Evolutionary conservation across 2,329 filamentous ascomycete species (phyloP).

Genomic region (Neophaeococcomyces aloes): DNA sequence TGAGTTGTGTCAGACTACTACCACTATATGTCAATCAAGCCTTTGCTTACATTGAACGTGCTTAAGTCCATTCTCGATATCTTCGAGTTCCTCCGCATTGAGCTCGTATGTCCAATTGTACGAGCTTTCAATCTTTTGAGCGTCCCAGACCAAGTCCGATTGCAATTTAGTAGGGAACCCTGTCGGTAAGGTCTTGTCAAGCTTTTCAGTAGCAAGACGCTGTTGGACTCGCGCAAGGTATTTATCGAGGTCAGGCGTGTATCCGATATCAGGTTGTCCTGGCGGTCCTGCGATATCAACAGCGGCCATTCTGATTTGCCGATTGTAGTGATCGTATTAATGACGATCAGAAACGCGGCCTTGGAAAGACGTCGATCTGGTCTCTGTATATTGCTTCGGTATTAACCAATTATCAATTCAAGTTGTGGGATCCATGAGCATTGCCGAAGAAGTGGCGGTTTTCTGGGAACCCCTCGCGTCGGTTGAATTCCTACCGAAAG

Average conservation of each 20-base stretch:
- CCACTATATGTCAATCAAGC: no score
- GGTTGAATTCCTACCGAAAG: no score
- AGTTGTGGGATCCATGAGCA: no score
- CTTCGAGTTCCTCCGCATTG: conserved; percentile 29
- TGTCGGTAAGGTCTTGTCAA: conserved; percentile 26
- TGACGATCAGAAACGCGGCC: no score
- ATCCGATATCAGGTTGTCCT: conserved; percentile 26
- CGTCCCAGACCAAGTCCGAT: conserved; percentile 40
- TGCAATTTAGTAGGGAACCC: conserved; percentile 33
- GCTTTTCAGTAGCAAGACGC: conserved; percentile 19
- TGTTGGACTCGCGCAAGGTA: conserved; percentile 19
- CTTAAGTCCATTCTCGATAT: conserved; percentile 33
- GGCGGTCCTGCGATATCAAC: neutral
- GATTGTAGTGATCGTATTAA: no score
- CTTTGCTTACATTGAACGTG: conserved; percentile 34
- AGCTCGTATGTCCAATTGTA: conserved; percentile 34
- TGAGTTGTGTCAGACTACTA: no score
- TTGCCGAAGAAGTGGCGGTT: no score
- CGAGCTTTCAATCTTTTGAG: conserved; percentile 28
- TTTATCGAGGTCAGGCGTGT: conserved; percentile 24
- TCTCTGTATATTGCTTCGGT: no score
- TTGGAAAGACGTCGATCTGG: no score
- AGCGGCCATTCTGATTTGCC: no score
- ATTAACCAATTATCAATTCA: no score
- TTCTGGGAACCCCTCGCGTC: no score